A percentile compares a stretch with the other conserved stretches of the same genome.
phyloP scores from a whole-genome alignment of 805 yeast genomes.

The Wickerhamomyces ciferrii region DNA sequence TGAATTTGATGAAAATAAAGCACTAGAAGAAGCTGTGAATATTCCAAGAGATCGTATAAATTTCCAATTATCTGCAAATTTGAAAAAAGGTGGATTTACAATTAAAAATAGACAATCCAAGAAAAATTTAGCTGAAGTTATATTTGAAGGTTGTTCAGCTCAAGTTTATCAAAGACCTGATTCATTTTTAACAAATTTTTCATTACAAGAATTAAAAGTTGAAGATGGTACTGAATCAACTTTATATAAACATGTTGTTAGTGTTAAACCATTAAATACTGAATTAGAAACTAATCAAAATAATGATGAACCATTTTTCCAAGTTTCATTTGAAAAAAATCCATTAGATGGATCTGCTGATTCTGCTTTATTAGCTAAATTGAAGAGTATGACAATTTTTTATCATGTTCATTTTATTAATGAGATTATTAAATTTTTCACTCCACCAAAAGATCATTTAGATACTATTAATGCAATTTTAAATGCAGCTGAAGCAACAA shows the following conservation, averaged over 20 bases:
- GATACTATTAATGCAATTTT: conserved; percentile 88
- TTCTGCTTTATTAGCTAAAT: conserved; percentile 63
- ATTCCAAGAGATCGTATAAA: conserved; percentile 70
- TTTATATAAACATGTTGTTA: conserved; percentile 81
- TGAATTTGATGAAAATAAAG: conserved; percentile 72
- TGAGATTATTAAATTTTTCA: conserved; percentile 69
- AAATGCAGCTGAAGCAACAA: conserved; percentile 92
- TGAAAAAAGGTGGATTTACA: conserved; percentile 74
- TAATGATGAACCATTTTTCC: conserved; percentile 63
- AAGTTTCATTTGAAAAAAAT: conserved; percentile 75
- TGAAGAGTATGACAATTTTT: conserved; percentile 83
- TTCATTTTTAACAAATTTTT: conserved; percentile 66
- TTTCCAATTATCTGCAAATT: conserved; percentile 60
- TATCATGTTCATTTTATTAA: conserved; percentile 85
- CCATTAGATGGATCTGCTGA: conserved; percentile 86
- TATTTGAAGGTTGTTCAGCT: conserved; percentile 77
- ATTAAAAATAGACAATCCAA: conserved; percentile 33
- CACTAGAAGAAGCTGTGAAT: conserved; percentile 46
- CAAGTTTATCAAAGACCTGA: conserved; percentile 74
- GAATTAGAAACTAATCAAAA: conserved; percentile 25
- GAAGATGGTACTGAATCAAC: conserved; percentile 83
- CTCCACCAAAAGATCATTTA: conserved; percentile 78
- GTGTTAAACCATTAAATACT: conserved; percentile 61
- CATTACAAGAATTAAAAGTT: conserved; percentile 74
- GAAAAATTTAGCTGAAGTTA: conserved; percentile 62